Conservation (phyloP, 371 early-diverging fungal genomes). For the Haplosporangium sp. region DNA sequence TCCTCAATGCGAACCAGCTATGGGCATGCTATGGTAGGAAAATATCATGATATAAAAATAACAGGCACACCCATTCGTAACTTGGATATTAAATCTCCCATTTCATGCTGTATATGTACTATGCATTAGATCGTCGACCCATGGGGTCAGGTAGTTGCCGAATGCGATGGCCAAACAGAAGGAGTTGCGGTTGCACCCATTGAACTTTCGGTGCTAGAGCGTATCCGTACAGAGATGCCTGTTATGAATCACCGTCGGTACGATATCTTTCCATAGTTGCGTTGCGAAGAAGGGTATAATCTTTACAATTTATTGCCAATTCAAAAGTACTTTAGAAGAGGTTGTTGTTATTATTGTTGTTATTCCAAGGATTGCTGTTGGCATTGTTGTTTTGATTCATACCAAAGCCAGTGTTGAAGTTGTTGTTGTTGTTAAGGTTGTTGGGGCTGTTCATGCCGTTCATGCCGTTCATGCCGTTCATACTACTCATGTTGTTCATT, state of each 20-base stretch:
- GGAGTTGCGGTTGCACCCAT: slow-evolving; percentile 72
- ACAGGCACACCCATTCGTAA: neutral
- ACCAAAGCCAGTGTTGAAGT: slow-evolving; percentile 31
- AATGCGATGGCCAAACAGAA: slow-evolving; percentile 60
- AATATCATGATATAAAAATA: neutral
- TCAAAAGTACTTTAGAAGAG: slow-evolving; percentile 7
- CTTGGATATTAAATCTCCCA: neutral
- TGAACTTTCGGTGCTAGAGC: slow-evolving; percentile 68
- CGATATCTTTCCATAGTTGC: slow-evolving; percentile 67
- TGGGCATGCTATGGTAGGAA: slow-evolving; percentile 82
- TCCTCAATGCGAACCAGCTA: slow-evolving; percentile 77
- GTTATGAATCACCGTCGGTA: slow-evolving; percentile 74
- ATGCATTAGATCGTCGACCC: slow-evolving; percentile 70
- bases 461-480: slow-evolving; percentile 12
- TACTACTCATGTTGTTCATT: slow-evolving; percentile 11
- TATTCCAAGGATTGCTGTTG: slow-evolving; percentile 26
- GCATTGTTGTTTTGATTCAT: slow-evolving; percentile 25
- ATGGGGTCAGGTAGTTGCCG: slow-evolving; percentile 76
- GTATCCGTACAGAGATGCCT: slow-evolving; percentile 79
- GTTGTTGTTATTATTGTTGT: slow-evolving; percentile 19
- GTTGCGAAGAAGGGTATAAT: no score
- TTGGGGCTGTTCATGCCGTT: slow-evolving; percentile 3
- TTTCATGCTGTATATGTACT: neutral
- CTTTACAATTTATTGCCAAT: no score
- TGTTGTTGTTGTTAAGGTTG: slow-evolving; percentile 8